phyloP scores from a whole-genome alignment of 2,329 filamentous ascomycete genomes.

The Ceratocystis colombiana region DNA sequence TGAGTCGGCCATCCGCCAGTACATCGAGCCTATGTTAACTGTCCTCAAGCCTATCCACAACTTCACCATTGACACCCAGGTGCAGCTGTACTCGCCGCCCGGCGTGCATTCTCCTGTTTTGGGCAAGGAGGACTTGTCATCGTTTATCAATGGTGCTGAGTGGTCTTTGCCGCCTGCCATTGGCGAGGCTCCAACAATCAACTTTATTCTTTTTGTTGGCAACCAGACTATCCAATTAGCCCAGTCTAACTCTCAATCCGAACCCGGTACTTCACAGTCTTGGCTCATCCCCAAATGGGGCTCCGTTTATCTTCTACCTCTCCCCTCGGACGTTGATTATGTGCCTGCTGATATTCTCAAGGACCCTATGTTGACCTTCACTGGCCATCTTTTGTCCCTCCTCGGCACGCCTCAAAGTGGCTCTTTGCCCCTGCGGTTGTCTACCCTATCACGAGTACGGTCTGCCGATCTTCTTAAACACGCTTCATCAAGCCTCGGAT shows the following conservation, averaged over 20 bases:
- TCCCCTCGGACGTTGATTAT: constrained; percentile 36
- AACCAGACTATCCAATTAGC: constrained; percentile 56
- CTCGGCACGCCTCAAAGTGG: constrained; percentile 75
- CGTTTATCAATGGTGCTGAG: constrained; percentile 94
- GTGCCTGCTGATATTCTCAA: constrained; percentile 59
- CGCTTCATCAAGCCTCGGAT: constrained; percentile 88
- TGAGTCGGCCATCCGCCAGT: constrained; percentile 65
- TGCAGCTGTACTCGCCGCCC: constrained; percentile 79
- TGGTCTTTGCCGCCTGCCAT: constrained; percentile 95
- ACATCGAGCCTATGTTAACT: constrained; percentile 71
- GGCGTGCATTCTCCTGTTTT: constrained; percentile 56
- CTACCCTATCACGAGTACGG: constrained; percentile 74
- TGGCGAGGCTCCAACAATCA: constrained; percentile 83
- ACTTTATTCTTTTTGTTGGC: constrained; percentile 87
- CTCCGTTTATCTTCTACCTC: constrained; percentile 50
- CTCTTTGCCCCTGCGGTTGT: constrained; percentile 74
- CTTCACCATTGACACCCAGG: constrained; percentile 91
- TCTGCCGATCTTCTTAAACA: constrained; percentile 77
- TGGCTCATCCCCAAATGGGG: constrained; percentile 98
- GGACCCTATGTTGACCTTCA: constrained; percentile 79
- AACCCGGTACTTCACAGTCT: constrained; percentile 42
- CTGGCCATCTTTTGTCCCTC: constrained; percentile 77
- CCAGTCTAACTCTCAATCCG: constrained; percentile 29
- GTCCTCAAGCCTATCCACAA: constrained; percentile 77
- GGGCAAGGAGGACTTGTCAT: constrained; percentile 75